Evolutionary conservation across 441 rosid genomes (phyloP).

Genomic region (Jatropha podagrica): DNA sequence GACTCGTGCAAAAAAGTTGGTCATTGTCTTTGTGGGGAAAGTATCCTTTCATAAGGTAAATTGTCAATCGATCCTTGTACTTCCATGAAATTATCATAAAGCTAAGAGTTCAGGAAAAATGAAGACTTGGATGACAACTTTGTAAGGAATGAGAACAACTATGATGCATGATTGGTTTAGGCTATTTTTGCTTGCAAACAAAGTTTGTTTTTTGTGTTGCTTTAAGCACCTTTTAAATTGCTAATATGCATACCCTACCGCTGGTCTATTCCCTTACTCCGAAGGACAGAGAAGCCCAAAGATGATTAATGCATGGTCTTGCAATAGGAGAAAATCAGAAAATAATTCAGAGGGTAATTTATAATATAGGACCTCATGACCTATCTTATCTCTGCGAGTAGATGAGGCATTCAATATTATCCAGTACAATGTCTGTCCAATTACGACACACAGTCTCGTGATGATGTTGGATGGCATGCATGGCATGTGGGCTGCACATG

Average conservation of each 20-base stretch:
- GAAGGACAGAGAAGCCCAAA: not conserved
- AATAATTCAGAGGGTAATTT: not conserved
- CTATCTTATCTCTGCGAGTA: not conserved
- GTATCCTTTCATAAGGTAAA: not conserved
- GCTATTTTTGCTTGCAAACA: no score
- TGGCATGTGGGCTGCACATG: not conserved
- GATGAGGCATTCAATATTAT: constrained; percentile 30
- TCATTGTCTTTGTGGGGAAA: not conserved
- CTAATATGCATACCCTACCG: not conserved
- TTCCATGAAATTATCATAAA: no score
- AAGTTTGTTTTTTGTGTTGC: no score
- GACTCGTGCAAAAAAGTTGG: not conserved
- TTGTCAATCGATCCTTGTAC: no score
- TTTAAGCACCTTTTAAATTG: no score
- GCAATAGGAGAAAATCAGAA: not conserved
- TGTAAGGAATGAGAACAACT: no score
- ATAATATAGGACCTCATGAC: not conserved
- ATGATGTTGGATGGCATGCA: not conserved
- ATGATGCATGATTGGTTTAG: no score
- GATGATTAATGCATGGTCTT: no score
- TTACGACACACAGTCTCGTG: constrained; percentile 22
- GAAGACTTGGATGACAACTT: no score
- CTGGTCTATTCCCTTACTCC: not conserved
- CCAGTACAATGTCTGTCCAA: constrained; percentile 13
- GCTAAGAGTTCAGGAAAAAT: no score